A percentile compares a stretch with the other conserved stretches of the same genome.
phyloP scores from a whole-genome alignment of 2,329 filamentous ascomycete genomes.

The Botrytis fabae region DNA sequence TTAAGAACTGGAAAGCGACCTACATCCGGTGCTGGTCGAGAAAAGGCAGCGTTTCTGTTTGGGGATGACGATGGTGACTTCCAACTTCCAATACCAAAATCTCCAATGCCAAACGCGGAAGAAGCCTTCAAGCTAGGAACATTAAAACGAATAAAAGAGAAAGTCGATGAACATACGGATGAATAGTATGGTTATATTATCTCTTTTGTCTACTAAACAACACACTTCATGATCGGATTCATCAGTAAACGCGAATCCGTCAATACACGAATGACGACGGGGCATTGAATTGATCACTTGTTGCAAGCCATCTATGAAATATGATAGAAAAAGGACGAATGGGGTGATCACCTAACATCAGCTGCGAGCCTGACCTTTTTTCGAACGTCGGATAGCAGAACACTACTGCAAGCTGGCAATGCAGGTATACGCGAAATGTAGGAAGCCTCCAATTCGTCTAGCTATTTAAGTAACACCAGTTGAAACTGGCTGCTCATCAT shows the following conservation, averaged over 20 bases:
- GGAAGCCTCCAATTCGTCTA: conserved; percentile 21
- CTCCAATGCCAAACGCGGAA: conserved; percentile 30
- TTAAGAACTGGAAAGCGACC: conserved; percentile 35
- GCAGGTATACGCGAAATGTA: conserved; percentile 24
- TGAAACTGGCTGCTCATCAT: neutral
- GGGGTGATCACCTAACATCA: conserved; percentile 17
- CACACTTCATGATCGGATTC: neutral
- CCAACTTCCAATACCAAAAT: conserved; percentile 20
- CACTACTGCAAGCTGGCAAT: conserved; percentile 25
- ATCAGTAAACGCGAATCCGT: neutral
- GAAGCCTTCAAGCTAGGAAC: conserved; percentile 38
- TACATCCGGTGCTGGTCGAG: conserved; percentile 34
- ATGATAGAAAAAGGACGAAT: conserved; percentile 20
- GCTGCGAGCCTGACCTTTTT: conserved; percentile 22
- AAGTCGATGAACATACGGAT: conserved; percentile 10
- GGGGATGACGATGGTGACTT: conserved; percentile 38
- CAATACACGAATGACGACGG: conserved; percentile 4
- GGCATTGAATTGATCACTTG: conserved; percentile 4
- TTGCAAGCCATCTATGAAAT: conserved; percentile 14
- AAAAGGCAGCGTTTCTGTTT: conserved; percentile 42
- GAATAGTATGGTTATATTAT: neutral
- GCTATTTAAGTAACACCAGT: conserved; percentile 12
- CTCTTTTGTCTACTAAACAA: neutral
- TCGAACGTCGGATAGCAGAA: conserved; percentile 14
- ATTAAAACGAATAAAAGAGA: conserved; percentile 33